These are phyloP conservation scores for Jatropha curcas DNA, from an alignment of 345 rosid genomes.

Conservation along the genomic window DNA sequence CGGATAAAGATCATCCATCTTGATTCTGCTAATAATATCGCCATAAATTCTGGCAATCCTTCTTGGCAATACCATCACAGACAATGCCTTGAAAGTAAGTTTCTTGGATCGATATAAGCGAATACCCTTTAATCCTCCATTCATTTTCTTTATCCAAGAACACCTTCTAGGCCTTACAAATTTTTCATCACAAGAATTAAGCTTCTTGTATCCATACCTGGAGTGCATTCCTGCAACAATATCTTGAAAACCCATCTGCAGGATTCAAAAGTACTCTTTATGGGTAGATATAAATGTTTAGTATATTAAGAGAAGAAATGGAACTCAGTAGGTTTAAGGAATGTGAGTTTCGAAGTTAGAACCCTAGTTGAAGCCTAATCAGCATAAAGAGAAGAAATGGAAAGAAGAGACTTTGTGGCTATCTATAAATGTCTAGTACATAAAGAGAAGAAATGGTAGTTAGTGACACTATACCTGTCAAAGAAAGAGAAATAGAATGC, in stretches of 20 bases:
- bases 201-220: constrained; percentile 45
- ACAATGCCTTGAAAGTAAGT: constrained; percentile 47
- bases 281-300: background rate
- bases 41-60: constrained; percentile 45
- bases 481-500: background rate
- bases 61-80: constrained; percentile 24
- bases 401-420: too few relatives aligned
- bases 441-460: too few relatives aligned
- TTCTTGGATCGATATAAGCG: constrained; percentile 56
- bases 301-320: too few relatives aligned
- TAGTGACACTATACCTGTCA: too few relatives aligned
- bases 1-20: constrained; percentile 51
- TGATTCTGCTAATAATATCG: constrained; percentile 44
- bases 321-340: too few relatives aligned
- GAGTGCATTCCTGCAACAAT: background rate
- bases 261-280: background rate
- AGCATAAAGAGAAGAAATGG: background rate
- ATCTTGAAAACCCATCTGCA: constrained; percentile 32
- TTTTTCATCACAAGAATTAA: constrained; percentile 19
- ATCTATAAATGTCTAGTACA: too few relatives aligned
- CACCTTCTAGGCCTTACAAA: constrained; percentile 28
- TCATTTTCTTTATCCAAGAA: constrained; percentile 44
- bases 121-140: constrained; percentile 50
- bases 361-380: too few relatives aligned
- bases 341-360: too few relatives aligned